phyloP scores from a whole-genome alignment of 768 basidiomycete species.

The Podaxis mareebaensis region DNA sequence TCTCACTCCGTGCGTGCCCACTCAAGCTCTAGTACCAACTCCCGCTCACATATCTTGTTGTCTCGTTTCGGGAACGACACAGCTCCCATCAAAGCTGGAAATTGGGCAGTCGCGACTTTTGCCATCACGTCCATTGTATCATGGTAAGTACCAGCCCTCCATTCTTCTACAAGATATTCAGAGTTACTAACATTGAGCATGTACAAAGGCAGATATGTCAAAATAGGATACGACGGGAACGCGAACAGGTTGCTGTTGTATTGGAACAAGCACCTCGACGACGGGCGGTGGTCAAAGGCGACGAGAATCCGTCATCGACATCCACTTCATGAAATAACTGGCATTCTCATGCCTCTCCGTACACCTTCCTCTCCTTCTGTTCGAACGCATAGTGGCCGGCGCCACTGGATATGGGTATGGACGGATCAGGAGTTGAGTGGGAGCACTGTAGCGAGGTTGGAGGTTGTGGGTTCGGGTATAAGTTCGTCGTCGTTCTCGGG shows the following conservation, averaged over 20 bases:
- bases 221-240: slow-evolving; percentile 52
- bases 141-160: slow-evolving; percentile 43
- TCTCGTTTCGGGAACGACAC: neutral
- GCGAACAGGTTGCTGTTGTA: slow-evolving; percentile 42
- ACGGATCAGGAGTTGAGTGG: neutral
- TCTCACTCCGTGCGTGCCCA: slow-evolving; percentile 57
- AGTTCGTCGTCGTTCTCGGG: slow-evolving; percentile 23
- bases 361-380: neutral
- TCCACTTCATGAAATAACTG: neutral
- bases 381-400: neutral
- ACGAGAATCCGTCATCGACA: slow-evolving; percentile 6
- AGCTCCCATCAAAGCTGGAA: slow-evolving; percentile 68
- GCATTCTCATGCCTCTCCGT: too few species aligned
- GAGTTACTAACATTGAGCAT: neutral
- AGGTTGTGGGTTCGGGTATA: neutral
- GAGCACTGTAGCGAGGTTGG: neutral
- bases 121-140: slow-evolving; percentile 64
- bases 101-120: slow-evolving; percentile 83
- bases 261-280: slow-evolving; percentile 13
- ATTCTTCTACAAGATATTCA: neutral
- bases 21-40: neutral
- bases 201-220: slow-evolving; percentile 63
- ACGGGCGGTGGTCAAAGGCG: slow-evolving; percentile 8
- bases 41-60: neutral
- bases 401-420: neutral